A percentile compares a stretch with the other conserved stretches of the same genome.
Evolutionary conservation across 1,284 basidiomycete genomes (phyloP).

Genomic region (Tremellales sp.): DNA sequence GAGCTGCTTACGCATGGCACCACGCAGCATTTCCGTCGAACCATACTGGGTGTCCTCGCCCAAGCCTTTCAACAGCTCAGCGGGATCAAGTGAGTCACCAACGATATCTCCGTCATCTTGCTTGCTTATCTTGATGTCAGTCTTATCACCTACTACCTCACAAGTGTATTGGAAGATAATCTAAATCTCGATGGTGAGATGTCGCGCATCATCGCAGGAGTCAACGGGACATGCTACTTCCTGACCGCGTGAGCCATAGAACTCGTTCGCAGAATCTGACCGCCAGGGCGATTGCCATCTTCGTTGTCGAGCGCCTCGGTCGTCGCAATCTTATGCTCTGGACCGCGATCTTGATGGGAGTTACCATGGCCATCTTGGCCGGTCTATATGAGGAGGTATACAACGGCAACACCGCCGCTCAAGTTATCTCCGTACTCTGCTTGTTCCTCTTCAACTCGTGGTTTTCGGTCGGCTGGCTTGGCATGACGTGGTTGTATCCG

Average conservation of each 20-base stretch:
- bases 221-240: slow-evolving; percentile 47
- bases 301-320: slow-evolving; percentile 37
- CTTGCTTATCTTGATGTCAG: slow-evolving; percentile 12
- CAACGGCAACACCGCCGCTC: slow-evolving; percentile 31
- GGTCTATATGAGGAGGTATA: slow-evolving; percentile 31
- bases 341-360: slow-evolving; percentile 23
- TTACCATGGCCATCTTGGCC: slow-evolving; percentile 39
- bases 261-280: slow-evolving; percentile 2
- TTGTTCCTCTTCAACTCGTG: slow-evolving; percentile 48
- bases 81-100: slow-evolving; percentile 39
- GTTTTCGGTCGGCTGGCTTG: slow-evolving; percentile 43
- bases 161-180: slow-evolving; percentile 29
- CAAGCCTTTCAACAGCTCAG: slow-evolving; percentile 51
- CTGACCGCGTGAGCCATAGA: slow-evolving; percentile 37
- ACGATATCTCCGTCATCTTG: slow-evolving; percentile 1
- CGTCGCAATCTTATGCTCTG: slow-evolving; percentile 42
- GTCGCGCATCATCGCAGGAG: slow-evolving; percentile 39
- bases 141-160: slow-evolving; percentile 37
- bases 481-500: slow-evolving; percentile 44
- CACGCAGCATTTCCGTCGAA: slow-evolving; percentile 50
- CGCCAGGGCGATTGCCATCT: slow-evolving; percentile 29
- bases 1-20: slow-evolving; percentile 43
- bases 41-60: slow-evolving; percentile 43
- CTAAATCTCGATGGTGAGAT: slow-evolving; percentile 33
- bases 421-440: slow-evolving; percentile 44